Conservation (phyloP, 192 early-diverging fungal species). For the Backusella luteola region DNA sequence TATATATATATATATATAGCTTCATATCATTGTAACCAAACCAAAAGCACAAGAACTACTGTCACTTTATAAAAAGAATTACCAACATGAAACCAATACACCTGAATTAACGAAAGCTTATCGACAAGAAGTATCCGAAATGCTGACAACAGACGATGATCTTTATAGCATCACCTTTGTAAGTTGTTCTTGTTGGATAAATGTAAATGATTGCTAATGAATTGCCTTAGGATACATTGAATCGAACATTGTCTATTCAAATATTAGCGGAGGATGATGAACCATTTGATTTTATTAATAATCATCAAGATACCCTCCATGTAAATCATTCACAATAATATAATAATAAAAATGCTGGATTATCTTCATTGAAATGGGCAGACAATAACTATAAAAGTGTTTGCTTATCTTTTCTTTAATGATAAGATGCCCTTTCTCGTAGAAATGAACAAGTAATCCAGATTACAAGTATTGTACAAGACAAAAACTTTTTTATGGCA, state of each 20-base stretch:
- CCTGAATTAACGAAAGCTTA: slow-evolving; percentile 22
- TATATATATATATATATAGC: background rate
- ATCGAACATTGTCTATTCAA: slow-evolving; percentile 24
- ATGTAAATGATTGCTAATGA: too few species aligned
- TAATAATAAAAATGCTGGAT: too few species aligned
- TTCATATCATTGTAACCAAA: slow-evolving; percentile 46
- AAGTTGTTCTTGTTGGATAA: background rate
- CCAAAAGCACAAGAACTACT: slow-evolving; percentile 70
- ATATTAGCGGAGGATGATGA: slow-evolving; percentile 26
- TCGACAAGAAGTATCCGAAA: slow-evolving; percentile 25
- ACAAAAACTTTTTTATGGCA: too few species aligned
- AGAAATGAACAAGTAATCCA: too few species aligned
- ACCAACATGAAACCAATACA: slow-evolving; percentile 34
- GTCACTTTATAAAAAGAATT: slow-evolving; percentile 62
- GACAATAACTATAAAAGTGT: too few species aligned
- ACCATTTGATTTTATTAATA: background rate
- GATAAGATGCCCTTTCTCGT: too few species aligned
- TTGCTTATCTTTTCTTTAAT: too few species aligned
- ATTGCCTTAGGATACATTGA: slow-evolving; percentile 17
- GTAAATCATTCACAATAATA: too few species aligned
- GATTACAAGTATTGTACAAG: too few species aligned
- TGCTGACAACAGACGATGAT: slow-evolving; percentile 28
- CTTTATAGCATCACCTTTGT: slow-evolving; percentile 36
- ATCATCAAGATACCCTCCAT: background rate
- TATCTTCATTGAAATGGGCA: too few species aligned